A percentile compares a stretch with the other conserved stretches of the same genome.
These are phyloP conservation scores for Leishmania arabica DNA, from an alignment of 208 protist species.

Conservation along the genomic window DNA sequence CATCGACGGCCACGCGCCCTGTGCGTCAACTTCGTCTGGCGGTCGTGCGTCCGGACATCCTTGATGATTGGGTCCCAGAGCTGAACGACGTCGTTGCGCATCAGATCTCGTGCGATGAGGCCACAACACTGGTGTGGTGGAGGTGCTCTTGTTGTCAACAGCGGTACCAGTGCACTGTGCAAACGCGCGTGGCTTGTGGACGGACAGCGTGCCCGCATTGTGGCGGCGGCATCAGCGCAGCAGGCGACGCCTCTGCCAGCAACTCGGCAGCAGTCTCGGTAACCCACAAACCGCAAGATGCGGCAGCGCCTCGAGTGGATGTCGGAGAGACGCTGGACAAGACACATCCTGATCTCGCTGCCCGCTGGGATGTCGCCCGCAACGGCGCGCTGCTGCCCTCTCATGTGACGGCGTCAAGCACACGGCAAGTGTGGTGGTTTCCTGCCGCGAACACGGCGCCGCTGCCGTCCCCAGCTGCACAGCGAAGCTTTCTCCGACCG, in stretches of 20 bases:
- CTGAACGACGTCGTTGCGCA: slow-evolving; percentile 73
- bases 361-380: slow-evolving; percentile 50
- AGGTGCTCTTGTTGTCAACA: slow-evolving; percentile 47
- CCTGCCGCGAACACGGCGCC: slow-evolving; percentile 10
- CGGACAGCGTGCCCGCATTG: slow-evolving; percentile 55
- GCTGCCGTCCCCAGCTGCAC: neutral
- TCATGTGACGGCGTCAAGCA: slow-evolving; percentile 52
- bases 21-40: slow-evolving; percentile 36
- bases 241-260: neutral
- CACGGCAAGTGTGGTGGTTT: slow-evolving; percentile 66
- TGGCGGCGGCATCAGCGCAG: slow-evolving; percentile 5
- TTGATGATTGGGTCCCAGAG: slow-evolving; percentile 85
- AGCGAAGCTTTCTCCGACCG: slow-evolving; percentile 44
- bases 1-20: neutral
- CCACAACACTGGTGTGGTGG: slow-evolving; percentile 45
- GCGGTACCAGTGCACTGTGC: slow-evolving; percentile 61
- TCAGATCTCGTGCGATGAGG: slow-evolving; percentile 37
- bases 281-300: neutral
- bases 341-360: slow-evolving; percentile 47
- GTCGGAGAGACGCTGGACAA: slow-evolving; percentile 30
- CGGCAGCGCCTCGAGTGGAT: neutral
- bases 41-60: slow-evolving; percentile 75
- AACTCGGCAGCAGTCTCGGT: neutral
- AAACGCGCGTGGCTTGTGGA: slow-evolving; percentile 41
- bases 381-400: slow-evolving; percentile 59